Evolutionary conservation across 2,329 filamentous ascomycete genomes (phyloP).

Genomic region (Claviceps arundinis): DNA sequence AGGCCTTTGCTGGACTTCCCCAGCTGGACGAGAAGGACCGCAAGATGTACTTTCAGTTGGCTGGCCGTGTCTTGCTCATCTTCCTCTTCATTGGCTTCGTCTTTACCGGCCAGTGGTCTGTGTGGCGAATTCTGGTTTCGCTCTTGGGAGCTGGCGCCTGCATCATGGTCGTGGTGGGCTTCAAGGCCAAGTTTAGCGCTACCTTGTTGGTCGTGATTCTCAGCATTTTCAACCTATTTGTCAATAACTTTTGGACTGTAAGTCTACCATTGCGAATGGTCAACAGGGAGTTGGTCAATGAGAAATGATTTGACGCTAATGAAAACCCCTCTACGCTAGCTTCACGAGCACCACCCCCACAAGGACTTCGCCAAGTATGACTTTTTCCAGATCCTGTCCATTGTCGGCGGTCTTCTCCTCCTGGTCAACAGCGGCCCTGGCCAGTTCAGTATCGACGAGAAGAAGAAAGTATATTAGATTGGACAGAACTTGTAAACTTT

Average conservation of each 20-base stretch:
- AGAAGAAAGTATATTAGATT: slow-evolving; percentile 96
- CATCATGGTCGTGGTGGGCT: slow-evolving; percentile 96
- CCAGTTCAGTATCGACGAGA: slow-evolving; percentile 97
- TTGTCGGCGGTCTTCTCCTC: slow-evolving; percentile 89
- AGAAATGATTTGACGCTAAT: not conserved
- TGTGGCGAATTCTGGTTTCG: slow-evolving; percentile 78
- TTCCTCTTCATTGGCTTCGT: slow-evolving; percentile 97
- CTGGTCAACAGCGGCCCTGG: slow-evolving; percentile 98
- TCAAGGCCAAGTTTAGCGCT: slow-evolving; percentile 99
- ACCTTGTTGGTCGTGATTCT: slow-evolving; percentile 89
- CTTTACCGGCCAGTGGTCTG: slow-evolving; percentile 83
- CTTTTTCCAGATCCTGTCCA: slow-evolving; percentile 99
- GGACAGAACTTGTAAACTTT: not conserved
- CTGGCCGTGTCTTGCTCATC: slow-evolving; percentile 86
- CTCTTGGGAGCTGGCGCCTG: slow-evolving; percentile 79
- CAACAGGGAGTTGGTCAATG: no score
- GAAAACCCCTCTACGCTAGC: slow-evolving; percentile 33
- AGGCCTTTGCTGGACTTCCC: slow-evolving; percentile 88
- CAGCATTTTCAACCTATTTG: slow-evolving; percentile 89
- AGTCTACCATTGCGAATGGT: slow-evolving; percentile 21
- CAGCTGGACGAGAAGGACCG: slow-evolving; percentile 96
- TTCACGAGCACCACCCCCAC: slow-evolving; percentile 95
- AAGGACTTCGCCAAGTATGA: slow-evolving; percentile 99
- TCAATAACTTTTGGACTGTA: slow-evolving; percentile 99
- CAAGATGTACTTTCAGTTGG: slow-evolving; percentile 99